Base-by-base conservation (phyloP, 768 basidiomycete species). In the Leucogyrophana mollusca region DNA sequence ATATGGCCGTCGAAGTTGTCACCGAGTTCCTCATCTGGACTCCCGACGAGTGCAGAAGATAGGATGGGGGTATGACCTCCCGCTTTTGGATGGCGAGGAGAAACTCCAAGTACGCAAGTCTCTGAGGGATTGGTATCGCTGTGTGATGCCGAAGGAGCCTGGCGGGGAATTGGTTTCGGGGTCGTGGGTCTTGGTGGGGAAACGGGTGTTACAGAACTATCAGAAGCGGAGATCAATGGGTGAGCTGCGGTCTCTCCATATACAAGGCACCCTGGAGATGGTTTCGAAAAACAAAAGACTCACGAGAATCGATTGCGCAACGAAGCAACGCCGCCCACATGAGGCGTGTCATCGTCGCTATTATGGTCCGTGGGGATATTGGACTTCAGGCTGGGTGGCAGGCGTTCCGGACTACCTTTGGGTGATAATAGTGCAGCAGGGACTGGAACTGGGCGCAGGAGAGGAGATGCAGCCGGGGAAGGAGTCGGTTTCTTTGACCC, bases 361-460 rank as follows among this genome's bases (percentile, higher is more conserved):
- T 39, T 53, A 5, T 56, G 57, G 9, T 54, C 53, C 11, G 30
- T 17, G 4, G 22, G 51, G 11, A 34, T 21, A 21, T 30, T 21
- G n/a, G 38, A 43, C 40, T 23, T 38, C 4, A 41, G n/a, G 11
- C 34, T 17, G 14, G 36, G 47, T 9, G 39, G 20, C 27, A 49
- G 50, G 4, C 7, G 49, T 18, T 65, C 61, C 5, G 56, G 55
- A 25, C 65, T 62, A 3, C 43, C 25, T 30, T 7, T 50, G n/a
- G 55, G 51, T 2, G 58, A 52, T 23, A 54, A 32, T 2, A 64
- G 53, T 4, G 55, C 45, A 11, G 57, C 54, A 6, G 77, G 74
- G 13, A 66, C 54, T 11, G 75, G 73, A 4, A 77, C 73, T 0
- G 82, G 80, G 13, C 77, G 73, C 44, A 80, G 57, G n/a, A 78